Conservation (phyloP, 2,329 filamentous ascomycete genomes). For the Fusarium nanum region DNA sequence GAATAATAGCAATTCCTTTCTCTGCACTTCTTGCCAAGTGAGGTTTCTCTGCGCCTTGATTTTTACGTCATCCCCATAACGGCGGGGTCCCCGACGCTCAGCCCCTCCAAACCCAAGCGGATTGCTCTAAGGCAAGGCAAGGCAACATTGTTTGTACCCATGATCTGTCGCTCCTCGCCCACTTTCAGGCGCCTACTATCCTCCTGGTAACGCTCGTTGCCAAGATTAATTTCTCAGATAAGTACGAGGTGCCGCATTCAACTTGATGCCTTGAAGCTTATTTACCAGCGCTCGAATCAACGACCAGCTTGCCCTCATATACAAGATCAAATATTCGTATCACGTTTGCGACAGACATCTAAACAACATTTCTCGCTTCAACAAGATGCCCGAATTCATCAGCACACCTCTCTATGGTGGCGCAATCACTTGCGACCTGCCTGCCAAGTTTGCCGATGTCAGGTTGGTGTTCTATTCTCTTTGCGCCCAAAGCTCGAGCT, state of each 20-base stretch:
- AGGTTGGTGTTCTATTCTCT: slow-evolving; percentile 61
- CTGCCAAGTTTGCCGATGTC: slow-evolving; percentile 75
- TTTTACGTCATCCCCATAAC: slow-evolving; percentile 35
- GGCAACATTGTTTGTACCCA: slow-evolving; percentile 17
- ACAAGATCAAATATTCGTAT: background rate
- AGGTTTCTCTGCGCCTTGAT: slow-evolving; percentile 22
- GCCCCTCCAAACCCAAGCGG: slow-evolving; percentile 36
- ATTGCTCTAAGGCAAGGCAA: slow-evolving; percentile 13
- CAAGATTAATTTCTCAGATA: slow-evolving; percentile 17
- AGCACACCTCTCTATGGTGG: slow-evolving; percentile 76
- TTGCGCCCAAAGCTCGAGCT: slow-evolving; percentile 25
- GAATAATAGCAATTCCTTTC: background rate
- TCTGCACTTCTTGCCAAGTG: background rate
- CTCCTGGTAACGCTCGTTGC: slow-evolving; percentile 22
- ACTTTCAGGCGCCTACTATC: slow-evolving; percentile 36
- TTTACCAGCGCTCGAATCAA: background rate
- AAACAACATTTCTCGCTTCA: background rate
- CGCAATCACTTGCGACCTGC: slow-evolving; percentile 76
- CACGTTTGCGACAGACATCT: slow-evolving; percentile 11
- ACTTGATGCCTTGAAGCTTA: slow-evolving; percentile 3
- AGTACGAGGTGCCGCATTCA: slow-evolving; percentile 12
- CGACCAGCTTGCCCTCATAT: slow-evolving; percentile 6
- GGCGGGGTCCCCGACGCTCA: slow-evolving; percentile 27
- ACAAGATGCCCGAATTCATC: slow-evolving; percentile 65
- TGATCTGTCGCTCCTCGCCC: slow-evolving; percentile 31